Conservation (phyloP, 2,329 filamentous ascomycete genomes). For the Alternaria sp. region DNA sequence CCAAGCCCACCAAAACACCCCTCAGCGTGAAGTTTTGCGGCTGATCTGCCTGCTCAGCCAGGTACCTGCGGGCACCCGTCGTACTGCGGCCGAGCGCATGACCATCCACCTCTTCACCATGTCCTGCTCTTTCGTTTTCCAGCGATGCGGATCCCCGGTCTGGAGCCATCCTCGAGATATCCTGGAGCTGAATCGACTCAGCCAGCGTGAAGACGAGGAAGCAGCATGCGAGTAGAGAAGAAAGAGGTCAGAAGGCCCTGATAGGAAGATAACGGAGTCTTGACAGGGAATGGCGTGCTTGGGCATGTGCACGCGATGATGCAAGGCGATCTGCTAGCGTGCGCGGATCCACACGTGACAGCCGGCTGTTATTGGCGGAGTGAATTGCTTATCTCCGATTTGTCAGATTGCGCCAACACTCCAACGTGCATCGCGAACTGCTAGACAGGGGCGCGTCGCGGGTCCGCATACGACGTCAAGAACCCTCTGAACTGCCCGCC, state of each 20-base stretch:
- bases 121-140: constrained; percentile 30
- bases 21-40: constrained; percentile 82
- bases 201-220: constrained; percentile 20
- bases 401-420: constrained; percentile 32
- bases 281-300: constrained; percentile 27
- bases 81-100: constrained; percentile 19
- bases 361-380: constrained; percentile 2
- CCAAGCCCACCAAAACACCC: constrained; percentile 77
- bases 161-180: constrained; percentile 40
- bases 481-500: neutral
- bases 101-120: constrained; percentile 22
- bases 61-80: constrained; percentile 27
- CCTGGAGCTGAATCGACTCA: constrained; percentile 26
- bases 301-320: constrained; percentile 26
- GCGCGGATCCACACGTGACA: constrained; percentile 17
- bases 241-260: constrained; percentile 5
- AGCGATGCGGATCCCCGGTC: constrained; percentile 38
- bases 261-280: constrained; percentile 6
- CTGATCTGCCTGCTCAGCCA: constrained; percentile 46
- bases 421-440: constrained; percentile 26
- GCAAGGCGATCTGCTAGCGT: constrained; percentile 18
- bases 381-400: constrained; percentile 37
- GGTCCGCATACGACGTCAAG: neutral
- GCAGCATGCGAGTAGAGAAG: neutral
- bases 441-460: constrained; percentile 8